Evolutionary conservation across 1,284 basidiomycete genomes (phyloP).

Genomic region (Phellopilus nigrolimitatus): DNA sequence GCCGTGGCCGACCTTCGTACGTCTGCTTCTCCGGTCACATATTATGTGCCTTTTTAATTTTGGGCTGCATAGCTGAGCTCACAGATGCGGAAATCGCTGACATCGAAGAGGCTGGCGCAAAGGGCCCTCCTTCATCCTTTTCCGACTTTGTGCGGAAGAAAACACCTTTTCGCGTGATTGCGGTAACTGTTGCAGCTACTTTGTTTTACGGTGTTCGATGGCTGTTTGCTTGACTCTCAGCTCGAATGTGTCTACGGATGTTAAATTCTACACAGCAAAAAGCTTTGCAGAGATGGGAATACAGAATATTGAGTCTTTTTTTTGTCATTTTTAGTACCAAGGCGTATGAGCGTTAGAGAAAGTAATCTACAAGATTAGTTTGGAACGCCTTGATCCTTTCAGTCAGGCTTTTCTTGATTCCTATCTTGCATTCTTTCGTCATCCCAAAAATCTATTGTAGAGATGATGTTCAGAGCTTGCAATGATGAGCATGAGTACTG

Average conservation of each 20-base stretch:
- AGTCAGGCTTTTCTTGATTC: not conserved
- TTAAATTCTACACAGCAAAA: too few species aligned
- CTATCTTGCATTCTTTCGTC: not conserved
- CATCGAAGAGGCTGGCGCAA: conserved; percentile 40
- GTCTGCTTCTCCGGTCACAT: conserved; percentile 19
- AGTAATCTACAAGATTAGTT: not conserved
- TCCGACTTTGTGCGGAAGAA: too few species aligned
- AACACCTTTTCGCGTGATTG: not conserved
- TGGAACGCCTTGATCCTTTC: not conserved
- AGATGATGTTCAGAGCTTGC: too few species aligned
- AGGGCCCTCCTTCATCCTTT: conserved; percentile 22
- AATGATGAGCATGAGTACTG: not conserved
- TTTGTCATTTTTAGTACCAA: too few species aligned
- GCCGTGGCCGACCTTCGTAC: conserved; percentile 43
- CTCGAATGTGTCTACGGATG: too few species aligned
- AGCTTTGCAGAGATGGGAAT: too few species aligned
- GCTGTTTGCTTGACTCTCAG: not conserved
- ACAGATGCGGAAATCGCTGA: conserved; percentile 36
- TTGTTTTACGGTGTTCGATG: conserved; percentile 3
- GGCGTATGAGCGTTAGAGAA: too few species aligned
- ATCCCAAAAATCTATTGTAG: not conserved
- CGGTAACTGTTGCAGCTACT: not conserved
- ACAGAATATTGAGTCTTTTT: too few species aligned
- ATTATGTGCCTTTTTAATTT: not conserved
- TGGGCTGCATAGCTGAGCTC: conserved; percentile 27